Base-by-base conservation (phyloP, 768 basidiomycete genomes). In the Neoboletus subvelutipes region DNA sequence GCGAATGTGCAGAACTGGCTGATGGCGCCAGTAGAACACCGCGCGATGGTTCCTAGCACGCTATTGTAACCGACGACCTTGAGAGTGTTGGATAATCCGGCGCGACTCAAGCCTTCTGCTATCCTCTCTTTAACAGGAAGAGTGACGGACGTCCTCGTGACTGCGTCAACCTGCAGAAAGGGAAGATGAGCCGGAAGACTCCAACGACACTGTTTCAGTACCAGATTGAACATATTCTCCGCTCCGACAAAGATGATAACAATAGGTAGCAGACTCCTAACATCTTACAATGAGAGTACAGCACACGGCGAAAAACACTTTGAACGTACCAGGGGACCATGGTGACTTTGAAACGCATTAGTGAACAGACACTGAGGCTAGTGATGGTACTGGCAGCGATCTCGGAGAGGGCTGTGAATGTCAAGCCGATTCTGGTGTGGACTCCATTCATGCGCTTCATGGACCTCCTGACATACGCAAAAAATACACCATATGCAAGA, bases 141-240 rank as follows among this genome's bases (percentile, higher is more conserved):
- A 4, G 90, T 84, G n/a, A 95, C 85, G 11, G 90, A 85, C 0
- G 94, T 96, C 68, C 80, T 86, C 4, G 86, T 83, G 28, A 96
- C 90, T 0, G 91, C 91, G 62, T 92, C 90, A 13, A 92, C 89
- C 92, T 86, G 69, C 42, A 54, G 59, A 26, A 67, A 56, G 40
- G 48, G n/a, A 45, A 66, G 58, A 62, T 74, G 67, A 67, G 58
- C 50, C 61, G 66, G 50, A 29, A 55, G 58, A 52, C 54, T 43
- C 28, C 50, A 55, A 64, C 36, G 20, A 40, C 4, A 47, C 17
- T 28, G n/a, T 50, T 31, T 36, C 72, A 86, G 60, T 71, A 94
- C 94, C 69, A 99, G 77, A 65, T 87, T 90, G 69, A 94, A 92
- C 95, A 98, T 98, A 65, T 98, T 98, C 75, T 98, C 96, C 3